Evolutionary conservation across 148 eudicot genomes (phyloP), one percentile per base, ranked within the genome.

Genomic region (Chenopodium quinoa): DNA sequence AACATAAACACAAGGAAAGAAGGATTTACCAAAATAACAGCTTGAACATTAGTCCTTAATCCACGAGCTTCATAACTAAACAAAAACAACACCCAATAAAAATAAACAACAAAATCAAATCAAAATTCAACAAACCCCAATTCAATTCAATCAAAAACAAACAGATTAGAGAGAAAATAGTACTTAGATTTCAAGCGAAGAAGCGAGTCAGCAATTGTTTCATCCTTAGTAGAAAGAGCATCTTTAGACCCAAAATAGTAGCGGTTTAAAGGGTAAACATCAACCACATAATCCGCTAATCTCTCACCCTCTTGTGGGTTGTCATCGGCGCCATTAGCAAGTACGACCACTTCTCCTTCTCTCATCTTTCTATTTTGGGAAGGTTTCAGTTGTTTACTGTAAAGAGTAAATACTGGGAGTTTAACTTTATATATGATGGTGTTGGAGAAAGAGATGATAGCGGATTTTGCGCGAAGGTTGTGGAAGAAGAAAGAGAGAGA

Each of bases 51-150:
- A 75, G 85, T 91, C 87, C 97, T 86, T 87, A 90, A 76, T 77
- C 97, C 97, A 82, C 79, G 80, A 74, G 86, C 90, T 77, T 88
- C 90, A 84, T 90, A 92, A 75, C 97, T 92, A 19, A 66, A 37
- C 20, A 52, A 56, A 67, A 10, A 58, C 14, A 78, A 75, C 71
- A 25, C 12, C 0, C 67, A 16, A 27, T 11, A 31, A 9, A 70
- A 20, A 65, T 44, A 63, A 1, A 60, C 1, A 13, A 20, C 58
- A 52, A 63, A 1, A 60, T 3, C 13, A 48, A 46, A 73, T 25
- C 68, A 56, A 56, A 48, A 48, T 9, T 48, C 60, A 56, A 5
- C n/a, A 56, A 19, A 48, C 0, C 54, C 13, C 13, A 64, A 22
- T 22, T 64, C 68, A 75, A 11, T 60, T 22, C 9, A 63, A 77